A percentile compares a stretch with the other conserved stretches of the same genome.
Evolutionary conservation across 2,329 filamentous ascomycete species (phyloP).

Genomic region (Leptosphaerulina australis): DNA sequence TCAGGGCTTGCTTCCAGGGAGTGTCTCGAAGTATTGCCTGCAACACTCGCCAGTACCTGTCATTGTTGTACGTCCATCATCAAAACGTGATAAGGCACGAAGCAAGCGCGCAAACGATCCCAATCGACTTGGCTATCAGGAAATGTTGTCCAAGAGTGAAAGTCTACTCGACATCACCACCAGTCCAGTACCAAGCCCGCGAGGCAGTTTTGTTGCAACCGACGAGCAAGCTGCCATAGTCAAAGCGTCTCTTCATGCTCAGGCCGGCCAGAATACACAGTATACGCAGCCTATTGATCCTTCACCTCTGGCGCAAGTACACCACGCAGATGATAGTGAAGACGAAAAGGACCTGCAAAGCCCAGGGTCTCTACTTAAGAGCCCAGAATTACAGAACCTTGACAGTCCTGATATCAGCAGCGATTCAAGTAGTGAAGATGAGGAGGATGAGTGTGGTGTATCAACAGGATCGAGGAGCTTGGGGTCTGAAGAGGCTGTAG

Average conservation of each 20-base stretch:
- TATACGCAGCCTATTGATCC: conserved; percentile 53
- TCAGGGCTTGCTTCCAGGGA: conserved; percentile 84
- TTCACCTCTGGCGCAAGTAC: conserved; percentile 42
- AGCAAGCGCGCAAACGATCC: conserved; percentile 81
- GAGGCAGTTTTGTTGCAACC: conserved; percentile 52
- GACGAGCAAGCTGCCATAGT: conserved; percentile 36
- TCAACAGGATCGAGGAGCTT: conserved; percentile 8
- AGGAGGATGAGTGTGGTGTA: conserved; percentile 20
- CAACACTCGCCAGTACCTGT: conserved; percentile 93
- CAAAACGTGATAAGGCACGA: conserved; percentile 89
- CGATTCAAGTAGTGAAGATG: conserved; percentile 41
- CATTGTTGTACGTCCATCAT: conserved; percentile 85
- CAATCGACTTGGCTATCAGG: conserved; percentile 73
- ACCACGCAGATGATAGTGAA: conserved; percentile 30
- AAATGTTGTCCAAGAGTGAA: conserved; percentile 73
- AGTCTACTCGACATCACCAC: conserved; percentile 58
- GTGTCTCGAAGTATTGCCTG: conserved; percentile 91
- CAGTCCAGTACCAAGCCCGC: conserved; percentile 40
- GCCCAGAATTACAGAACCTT: conserved; percentile 47
- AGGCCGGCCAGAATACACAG: conserved; percentile 47
- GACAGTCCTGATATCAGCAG: conserved; percentile 49
- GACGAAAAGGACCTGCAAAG: conserved; percentile 39
- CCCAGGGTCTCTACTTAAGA: conserved; percentile 49
- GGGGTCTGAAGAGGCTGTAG: conserved; percentile 7
- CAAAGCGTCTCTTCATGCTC: conserved; percentile 48